Evolutionary conservation across 2,329 filamentous ascomycete species (phyloP).

Genomic region (Scortechinia acanthostroma): DNA sequence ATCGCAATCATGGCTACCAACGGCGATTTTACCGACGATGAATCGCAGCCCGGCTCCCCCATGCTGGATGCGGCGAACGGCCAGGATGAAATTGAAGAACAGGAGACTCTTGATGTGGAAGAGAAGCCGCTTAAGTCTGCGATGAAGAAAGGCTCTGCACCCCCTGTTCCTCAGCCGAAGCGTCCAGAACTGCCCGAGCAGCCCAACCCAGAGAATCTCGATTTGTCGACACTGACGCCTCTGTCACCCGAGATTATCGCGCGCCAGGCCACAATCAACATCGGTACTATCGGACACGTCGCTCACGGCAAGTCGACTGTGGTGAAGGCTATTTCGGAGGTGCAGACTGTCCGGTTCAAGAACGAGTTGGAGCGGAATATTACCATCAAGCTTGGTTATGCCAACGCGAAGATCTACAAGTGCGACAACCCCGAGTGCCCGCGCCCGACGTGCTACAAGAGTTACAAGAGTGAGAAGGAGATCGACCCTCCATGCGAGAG

Average conservation of each 20-base stretch:
- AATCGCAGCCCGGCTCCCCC: not conserved
- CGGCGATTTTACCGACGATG: slow-evolving; percentile 1
- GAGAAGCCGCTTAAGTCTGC: slow-evolving; percentile 71
- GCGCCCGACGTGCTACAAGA: slow-evolving; percentile 87
- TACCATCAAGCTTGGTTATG: slow-evolving; percentile 98
- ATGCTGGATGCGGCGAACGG: not conserved
- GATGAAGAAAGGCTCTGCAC: slow-evolving; percentile 69
- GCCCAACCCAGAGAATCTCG: slow-evolving; percentile 83
- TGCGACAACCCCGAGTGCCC: slow-evolving; percentile 89
- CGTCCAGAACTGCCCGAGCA: slow-evolving; percentile 74
- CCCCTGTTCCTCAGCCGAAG: slow-evolving; percentile 40
- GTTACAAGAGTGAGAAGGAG: slow-evolving; percentile 98
- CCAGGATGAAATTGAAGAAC: not conserved
- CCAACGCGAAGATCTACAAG: slow-evolving; percentile 99
- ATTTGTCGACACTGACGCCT: slow-evolving; percentile 73
- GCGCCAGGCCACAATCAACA: slow-evolving; percentile 96
- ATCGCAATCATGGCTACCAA: slow-evolving; percentile 1
- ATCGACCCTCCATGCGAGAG: slow-evolving; percentile 93
- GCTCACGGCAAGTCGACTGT: slow-evolving; percentile 98
- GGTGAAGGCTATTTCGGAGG: slow-evolving; percentile 96
- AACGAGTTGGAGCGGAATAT: slow-evolving; percentile 99
- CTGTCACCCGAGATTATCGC: slow-evolving; percentile 95
- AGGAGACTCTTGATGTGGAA: slow-evolving; percentile 33
- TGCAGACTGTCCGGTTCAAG: slow-evolving; percentile 99
- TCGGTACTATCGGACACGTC: slow-evolving; percentile 96